These are phyloP conservation scores for Allantophomopsis lycopodina DNA, from an alignment of 2,329 filamentous ascomycete genomes.

Conservation along the genomic window DNA sequence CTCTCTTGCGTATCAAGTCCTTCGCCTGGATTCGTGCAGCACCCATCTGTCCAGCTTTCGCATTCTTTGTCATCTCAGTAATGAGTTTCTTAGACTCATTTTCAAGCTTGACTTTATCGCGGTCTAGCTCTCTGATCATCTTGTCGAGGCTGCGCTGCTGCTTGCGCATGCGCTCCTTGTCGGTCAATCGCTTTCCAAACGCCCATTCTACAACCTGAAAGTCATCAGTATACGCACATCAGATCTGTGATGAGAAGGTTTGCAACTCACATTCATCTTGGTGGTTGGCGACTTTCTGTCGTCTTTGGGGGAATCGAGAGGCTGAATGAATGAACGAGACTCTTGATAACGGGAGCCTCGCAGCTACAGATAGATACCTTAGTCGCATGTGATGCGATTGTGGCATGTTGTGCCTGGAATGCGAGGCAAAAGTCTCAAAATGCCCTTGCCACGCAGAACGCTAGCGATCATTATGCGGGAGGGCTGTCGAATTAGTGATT, in stretches of 20 bases:
- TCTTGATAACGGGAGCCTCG: too few species aligned
- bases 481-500: too few species aligned
- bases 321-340: neutral
- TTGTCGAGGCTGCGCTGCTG: conserved; percentile 96
- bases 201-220: conserved; percentile 94
- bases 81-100: conserved; percentile 98
- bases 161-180: conserved; percentile 78
- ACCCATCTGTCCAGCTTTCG: conserved; percentile 97
- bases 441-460: too few species aligned
- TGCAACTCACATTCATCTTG: conserved; percentile 38
- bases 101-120: conserved; percentile 89
- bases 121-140: conserved; percentile 89
- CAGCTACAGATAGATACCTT: too few species aligned
- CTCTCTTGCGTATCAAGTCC: conserved; percentile 82
- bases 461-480: too few species aligned
- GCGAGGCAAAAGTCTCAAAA: too few species aligned
- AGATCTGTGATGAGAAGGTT: neutral
- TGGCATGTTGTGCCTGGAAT: too few species aligned
- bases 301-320: neutral
- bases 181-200: conserved; percentile 98
- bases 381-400: too few species aligned
- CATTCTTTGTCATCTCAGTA: conserved; percentile 92
- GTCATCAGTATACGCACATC: neutral
- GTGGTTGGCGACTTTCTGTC: neutral
- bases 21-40: conserved; percentile 97